Base-by-base conservation (phyloP, 164 flowering plant species). In the Malania oleifera region DNA sequence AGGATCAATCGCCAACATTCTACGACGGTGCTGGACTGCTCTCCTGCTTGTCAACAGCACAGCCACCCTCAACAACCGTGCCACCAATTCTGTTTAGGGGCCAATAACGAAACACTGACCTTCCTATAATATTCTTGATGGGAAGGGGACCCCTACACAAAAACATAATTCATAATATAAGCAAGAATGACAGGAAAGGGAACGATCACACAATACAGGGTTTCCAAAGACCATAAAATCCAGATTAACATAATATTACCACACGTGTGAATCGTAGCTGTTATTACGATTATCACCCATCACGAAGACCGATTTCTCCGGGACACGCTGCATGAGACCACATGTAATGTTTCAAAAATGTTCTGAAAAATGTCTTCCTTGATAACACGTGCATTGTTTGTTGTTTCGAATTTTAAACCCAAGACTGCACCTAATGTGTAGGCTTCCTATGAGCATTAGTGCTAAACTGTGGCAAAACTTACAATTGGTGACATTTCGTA, bases 251-350 rank as follows among this genome's bases (percentile, higher is more conserved):
- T 14, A 27, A 39, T 23, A 49, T 74, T 85, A 93, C 99, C 99
- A 95, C 13, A 95, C 84, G 61, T 95, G 99, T 13, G 99, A 95
- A 62, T 89, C 99, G 63, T 91, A 95, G 79, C 99, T 95, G 72
- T 91, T 95, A 75, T 95, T 95, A 24, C 96, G 88, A 65, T 95
- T 95, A 69, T 95, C 99, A 31, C 99, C 99, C 99, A 95, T 95
- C 66, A 95, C 99, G 72, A 91, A 89, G 37, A 95, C 97, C 0
- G 69, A 85, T 65, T 87, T 82, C 61, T 84, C 87, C 11, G 99
- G 99, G 46, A 91, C 90, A 52, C 62, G 73, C 96, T 90, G 87
- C 67, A 77, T 20, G 38, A 61, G 19, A 40, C 63, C 22, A 59
- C 15, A 35, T n/a, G n/a, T n/a, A n/a, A n/a, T n/a, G n/a, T n/a